phyloP scores from a whole-genome alignment of 331 rosid genomes.

The Phaseolus coccineus region DNA sequence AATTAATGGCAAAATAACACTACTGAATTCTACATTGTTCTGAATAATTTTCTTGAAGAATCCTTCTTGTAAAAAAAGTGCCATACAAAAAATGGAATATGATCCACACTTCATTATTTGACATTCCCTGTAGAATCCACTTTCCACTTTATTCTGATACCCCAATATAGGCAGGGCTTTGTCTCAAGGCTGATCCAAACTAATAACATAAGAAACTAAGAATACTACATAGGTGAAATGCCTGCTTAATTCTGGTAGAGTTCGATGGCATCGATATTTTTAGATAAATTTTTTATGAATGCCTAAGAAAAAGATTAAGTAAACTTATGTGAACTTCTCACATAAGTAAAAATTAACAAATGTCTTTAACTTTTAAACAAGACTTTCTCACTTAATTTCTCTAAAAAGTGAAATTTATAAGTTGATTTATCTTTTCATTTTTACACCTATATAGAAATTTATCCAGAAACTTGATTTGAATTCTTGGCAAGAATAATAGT shows the following conservation, averaged over 20 bases:
- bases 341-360: too few relatives aligned
- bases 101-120: constrained; percentile 46
- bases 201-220: not conserved
- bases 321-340: too few relatives aligned
- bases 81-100: constrained; percentile 28
- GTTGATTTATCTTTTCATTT: too few relatives aligned
- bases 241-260: not conserved
- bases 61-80: not conserved
- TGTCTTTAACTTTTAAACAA: too few relatives aligned
- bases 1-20: not conserved
- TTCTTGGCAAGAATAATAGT: not conserved
- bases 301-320: too few relatives aligned
- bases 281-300: too few relatives aligned
- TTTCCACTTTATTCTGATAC: constrained; percentile 54
- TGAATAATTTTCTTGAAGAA: constrained; percentile 9
- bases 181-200: constrained; percentile 39
- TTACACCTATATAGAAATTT: too few relatives aligned
- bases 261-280: not conserved
- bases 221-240: not conserved
- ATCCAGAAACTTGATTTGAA: constrained; percentile 12
- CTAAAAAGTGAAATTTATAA: too few relatives aligned
- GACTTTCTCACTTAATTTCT: too few relatives aligned
- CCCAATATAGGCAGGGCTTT: constrained; percentile 31
- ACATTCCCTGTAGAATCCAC: constrained; percentile 46
- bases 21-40: not conserved